Base-by-base conservation (phyloP, 129 eudicot genomes). In the Flaveria linearis region DNA sequence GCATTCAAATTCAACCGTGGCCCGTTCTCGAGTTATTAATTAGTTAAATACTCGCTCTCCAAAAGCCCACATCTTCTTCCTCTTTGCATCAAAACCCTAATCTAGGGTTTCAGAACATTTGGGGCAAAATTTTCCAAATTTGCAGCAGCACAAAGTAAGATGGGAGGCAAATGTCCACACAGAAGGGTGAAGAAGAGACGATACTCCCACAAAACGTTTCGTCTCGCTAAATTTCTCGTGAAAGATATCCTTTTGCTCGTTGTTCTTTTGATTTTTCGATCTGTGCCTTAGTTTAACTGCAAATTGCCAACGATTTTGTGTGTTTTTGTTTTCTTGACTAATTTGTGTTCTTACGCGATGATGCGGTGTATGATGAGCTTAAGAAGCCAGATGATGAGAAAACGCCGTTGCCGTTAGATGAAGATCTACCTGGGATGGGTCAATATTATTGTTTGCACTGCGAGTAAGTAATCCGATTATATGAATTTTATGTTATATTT, bases 351-450 rank as follows among this genome's bases (percentile, higher is more conserved):
- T 49, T 57, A 36, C 89, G 93, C 26, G 97, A 92, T 67, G 97
- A 92, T 53, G 84, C 85, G 12, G 96, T 89, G 64, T 92, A 87
- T 33, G 96, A 89, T n/a, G 90, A 84, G 78, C 87, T 92, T 36
- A 64, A 86, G 74, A 92, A 92, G 69, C 56, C 76, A 8, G 90
- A 76, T n/a, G 85, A 25, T 0, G 88, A 82, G 57, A 52, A 22
- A 11, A 56, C 74, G 25, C 57, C 85, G 14, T 83, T 90, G 73
- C 96, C 96, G 14, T 52, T 86, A 1, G 96, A 92, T 28, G 98
- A 92, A 77, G 98, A 92, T 73, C 86, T 90, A n/a, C 98, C 94
- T 14, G 96, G 98, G 5, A 80, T 92, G 98, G 98, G 98, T 46
- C 96, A 92, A 80, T 88, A 43, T 61, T 92, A 87, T 51, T 92